phyloP scores from a whole-genome alignment of 768 basidiomycete genomes.

The Mrakia hoshinonis region DNA sequence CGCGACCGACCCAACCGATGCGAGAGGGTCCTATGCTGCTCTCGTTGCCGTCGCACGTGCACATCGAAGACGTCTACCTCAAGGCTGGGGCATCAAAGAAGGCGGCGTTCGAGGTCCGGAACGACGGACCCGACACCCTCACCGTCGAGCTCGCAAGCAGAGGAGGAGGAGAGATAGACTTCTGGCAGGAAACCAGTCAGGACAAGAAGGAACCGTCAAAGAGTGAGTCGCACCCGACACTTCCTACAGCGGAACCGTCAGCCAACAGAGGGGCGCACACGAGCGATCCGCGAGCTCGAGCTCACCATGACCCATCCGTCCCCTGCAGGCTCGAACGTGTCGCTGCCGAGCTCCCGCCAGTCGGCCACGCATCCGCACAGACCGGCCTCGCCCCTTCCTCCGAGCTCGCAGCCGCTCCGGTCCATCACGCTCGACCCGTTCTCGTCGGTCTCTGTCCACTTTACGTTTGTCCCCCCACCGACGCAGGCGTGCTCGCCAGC shows the following conservation, averaged over 20 bases:
- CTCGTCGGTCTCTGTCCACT: constrained; percentile 6
- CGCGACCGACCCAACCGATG: background rate
- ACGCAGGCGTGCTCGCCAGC: background rate
- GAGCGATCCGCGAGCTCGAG: background rate
- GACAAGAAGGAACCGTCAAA: constrained; percentile 1
- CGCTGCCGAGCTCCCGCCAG: background rate
- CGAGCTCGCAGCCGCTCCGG: background rate
- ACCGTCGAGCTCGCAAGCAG: background rate
- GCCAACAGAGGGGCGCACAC: background rate
- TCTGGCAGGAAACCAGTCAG: background rate
- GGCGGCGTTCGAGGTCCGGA: background rate
- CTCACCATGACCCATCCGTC: background rate
- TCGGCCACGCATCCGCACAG: background rate
- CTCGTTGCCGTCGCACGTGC: background rate
- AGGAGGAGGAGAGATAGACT: constrained; percentile 6
- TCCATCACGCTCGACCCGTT: background rate
- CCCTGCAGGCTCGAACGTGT: constrained; percentile 1
- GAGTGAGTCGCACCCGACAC: background rate
- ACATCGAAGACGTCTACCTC: constrained; percentile 11
- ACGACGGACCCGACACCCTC: constrained; percentile 6
- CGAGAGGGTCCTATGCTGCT: background rate
- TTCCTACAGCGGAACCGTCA: background rate
- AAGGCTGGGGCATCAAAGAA: background rate
- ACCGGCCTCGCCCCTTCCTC: background rate
- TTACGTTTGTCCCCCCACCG: background rate